Conservation (phyloP, 2,329 filamentous ascomycete species). For the Fusarium guadeloupense region DNA sequence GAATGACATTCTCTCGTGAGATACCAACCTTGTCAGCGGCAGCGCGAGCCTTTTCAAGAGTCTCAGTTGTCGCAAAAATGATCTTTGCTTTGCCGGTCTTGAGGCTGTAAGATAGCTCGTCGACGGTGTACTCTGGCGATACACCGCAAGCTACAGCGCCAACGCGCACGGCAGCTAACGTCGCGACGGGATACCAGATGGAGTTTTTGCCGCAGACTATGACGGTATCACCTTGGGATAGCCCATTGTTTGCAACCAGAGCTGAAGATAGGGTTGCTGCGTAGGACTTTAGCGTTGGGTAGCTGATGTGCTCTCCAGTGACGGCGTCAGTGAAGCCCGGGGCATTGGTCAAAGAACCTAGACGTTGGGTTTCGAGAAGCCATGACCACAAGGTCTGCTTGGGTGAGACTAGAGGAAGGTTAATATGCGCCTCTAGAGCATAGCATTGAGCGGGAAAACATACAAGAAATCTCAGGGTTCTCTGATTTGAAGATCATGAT, state of each 20-base stretch:
- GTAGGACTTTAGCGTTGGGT: not conserved
- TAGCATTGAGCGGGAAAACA: no score
- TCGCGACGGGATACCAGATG: slow-evolving; percentile 1
- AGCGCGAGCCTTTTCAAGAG: not conserved
- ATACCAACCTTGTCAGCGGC: slow-evolving; percentile 11
- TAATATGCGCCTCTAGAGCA: no score
- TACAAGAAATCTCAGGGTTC: no score
- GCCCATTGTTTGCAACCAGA: not conserved
- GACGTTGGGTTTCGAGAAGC: no score
- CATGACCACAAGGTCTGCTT: no score
- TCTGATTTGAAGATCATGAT: no score
- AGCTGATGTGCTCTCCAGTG: not conserved
- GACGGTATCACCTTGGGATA: not conserved
- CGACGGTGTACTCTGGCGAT: slow-evolving; percentile 16
- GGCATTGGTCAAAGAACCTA: no score
- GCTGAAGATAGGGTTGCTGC: not conserved
- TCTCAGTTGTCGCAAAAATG: not conserved
- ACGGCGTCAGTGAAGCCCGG: not conserved
- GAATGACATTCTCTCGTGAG: not conserved
- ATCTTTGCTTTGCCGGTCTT: slow-evolving; percentile 10
- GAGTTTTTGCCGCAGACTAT: slow-evolving; percentile 3
- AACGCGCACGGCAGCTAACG: not conserved
- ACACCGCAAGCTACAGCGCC: slow-evolving; percentile 8
- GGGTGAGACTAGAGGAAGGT: no score
- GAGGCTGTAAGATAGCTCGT: slow-evolving; percentile 10